Conservation (phyloP, 2,329 filamentous ascomycete genomes). For the Aspergillus proliferans region DNA sequence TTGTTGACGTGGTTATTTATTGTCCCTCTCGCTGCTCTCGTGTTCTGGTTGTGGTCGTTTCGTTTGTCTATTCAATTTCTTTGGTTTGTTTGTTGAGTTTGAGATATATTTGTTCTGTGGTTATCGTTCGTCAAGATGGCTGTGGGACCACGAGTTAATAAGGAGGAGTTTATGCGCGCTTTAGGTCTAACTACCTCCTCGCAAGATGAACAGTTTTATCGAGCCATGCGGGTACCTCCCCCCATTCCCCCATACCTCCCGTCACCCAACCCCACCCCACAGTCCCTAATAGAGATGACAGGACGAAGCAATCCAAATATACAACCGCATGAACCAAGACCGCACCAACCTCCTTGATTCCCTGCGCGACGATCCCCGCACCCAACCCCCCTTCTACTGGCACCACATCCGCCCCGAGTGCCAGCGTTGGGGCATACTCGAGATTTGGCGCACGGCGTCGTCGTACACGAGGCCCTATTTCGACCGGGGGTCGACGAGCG, state of each 20-base stretch:
- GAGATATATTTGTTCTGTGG: background rate
- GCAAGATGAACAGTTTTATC: constrained; percentile 40
- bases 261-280: background rate
- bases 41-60: background rate
- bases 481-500: constrained; percentile 34
- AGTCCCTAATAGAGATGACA: constrained; percentile 10
- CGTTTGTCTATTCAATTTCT: background rate
- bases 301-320: constrained; percentile 41
- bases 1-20: constrained; percentile 3
- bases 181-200: constrained; percentile 36
- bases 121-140: constrained; percentile 20
- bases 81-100: background rate
- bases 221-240: constrained; percentile 39
- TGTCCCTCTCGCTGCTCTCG: background rate
- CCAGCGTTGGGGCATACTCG: constrained; percentile 37
- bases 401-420: constrained; percentile 41
- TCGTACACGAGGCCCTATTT: constrained; percentile 35
- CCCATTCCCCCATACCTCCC: background rate
- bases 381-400: constrained; percentile 41
- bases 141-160: constrained; percentile 39
- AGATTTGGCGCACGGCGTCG: constrained; percentile 37
- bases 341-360: constrained; percentile 36
- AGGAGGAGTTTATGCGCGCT: constrained; percentile 43
- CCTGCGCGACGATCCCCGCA: constrained; percentile 30
- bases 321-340: constrained; percentile 37